Evolutionary conservation across 208 protist species (phyloP).

Genomic region (Leptomonas pyrrhocoris): DNA sequence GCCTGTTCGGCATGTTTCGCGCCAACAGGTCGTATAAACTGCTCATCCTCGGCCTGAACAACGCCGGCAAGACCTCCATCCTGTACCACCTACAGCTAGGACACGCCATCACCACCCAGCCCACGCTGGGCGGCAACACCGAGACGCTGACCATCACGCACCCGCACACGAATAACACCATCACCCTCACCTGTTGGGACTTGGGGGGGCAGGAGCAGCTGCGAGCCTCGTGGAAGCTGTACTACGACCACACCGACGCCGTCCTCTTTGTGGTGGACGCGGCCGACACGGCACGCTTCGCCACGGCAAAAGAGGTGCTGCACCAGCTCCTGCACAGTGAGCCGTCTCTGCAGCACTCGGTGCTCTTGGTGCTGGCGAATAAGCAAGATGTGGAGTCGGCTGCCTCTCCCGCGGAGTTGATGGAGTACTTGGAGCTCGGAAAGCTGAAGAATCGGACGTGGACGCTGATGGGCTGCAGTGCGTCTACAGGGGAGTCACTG

Average conservation of each 20-base stretch:
- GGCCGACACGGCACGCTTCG: constrained; percentile 78
- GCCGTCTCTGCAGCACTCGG: constrained; percentile 79
- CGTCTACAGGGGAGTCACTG: constrained; percentile 90
- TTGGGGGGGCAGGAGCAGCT: constrained; percentile 95
- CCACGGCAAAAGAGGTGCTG: constrained; percentile 83
- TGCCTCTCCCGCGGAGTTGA: constrained; percentile 78
- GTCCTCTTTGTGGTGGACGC: constrained; percentile 95
- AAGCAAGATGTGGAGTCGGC: constrained; percentile 95
- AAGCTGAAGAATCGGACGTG: constrained; percentile 90
- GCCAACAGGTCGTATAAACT: constrained; percentile 79
- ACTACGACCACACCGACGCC: constrained; percentile 96
- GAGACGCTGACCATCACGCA: constrained; percentile 97
- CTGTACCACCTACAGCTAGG: constrained; percentile 98
- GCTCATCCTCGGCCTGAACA: constrained; percentile 96
- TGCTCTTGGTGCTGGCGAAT: constrained; percentile 95
- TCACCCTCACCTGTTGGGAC: constrained; percentile 97
- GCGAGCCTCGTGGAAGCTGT: constrained; percentile 94
- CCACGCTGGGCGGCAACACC: constrained; percentile 97
- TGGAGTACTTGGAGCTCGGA: constrained; percentile 86
- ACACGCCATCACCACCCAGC: constrained; percentile 97
- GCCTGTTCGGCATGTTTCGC: constrained; percentile 68
- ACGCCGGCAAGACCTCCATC: constrained; percentile 98
- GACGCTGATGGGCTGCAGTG: constrained; percentile 95
- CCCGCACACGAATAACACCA: constrained; percentile 79
- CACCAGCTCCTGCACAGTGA: constrained; percentile 81